A percentile compares a stretch with the other conserved stretches of the same genome.
Conservation (phyloP, 2,329 filamentous ascomycete genomes). For the Lithohypha guttulata region DNA sequence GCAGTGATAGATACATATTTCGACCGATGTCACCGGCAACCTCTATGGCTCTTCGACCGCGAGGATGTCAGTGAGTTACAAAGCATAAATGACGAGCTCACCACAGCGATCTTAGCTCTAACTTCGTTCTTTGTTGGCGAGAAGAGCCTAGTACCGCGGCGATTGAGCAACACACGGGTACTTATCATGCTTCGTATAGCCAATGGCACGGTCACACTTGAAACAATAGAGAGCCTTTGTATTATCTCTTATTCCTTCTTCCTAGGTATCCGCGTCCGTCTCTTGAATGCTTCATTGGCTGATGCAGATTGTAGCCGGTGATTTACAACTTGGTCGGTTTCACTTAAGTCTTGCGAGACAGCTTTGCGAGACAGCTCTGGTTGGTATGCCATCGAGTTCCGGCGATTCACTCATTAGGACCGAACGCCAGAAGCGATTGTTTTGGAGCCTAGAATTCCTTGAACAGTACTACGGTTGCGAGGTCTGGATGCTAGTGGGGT, state of each 20-base stretch:
- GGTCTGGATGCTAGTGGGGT: too few species aligned
- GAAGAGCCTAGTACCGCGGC: conserved; percentile 12
- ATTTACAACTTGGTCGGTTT: conserved; percentile 40
- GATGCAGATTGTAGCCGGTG: conserved; percentile 32
- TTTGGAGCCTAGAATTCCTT: conserved; percentile 43
- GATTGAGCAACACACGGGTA: conserved; percentile 13
- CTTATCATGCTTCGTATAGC: conserved; percentile 26
- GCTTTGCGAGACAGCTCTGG: conserved; percentile 41
- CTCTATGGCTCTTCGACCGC: conserved; percentile 29
- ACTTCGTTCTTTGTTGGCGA: conserved; percentile 20
- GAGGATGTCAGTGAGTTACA: conserved; percentile 25
- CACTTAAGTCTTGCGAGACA: conserved; percentile 42
- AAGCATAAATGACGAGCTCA: conserved; percentile 25
- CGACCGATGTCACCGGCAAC: conserved; percentile 29
- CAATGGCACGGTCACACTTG: conserved; percentile 40
- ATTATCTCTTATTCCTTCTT: conserved; percentile 41
- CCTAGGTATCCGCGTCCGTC: conserved; percentile 30
- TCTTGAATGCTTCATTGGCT: conserved; percentile 5
- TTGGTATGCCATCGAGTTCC: conserved; percentile 36
- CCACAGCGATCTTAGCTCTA: conserved; percentile 27
- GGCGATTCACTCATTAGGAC: conserved; percentile 25
- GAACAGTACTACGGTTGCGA: conserved; percentile 44
- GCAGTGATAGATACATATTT: conserved; percentile 28
- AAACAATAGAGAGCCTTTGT: conserved; percentile 43
- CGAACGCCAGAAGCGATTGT: conserved; percentile 41